These are phyloP conservation scores for Rhododendron molle DNA, from an alignment of 148 eudicot species.

Conservation along the genomic window DNA sequence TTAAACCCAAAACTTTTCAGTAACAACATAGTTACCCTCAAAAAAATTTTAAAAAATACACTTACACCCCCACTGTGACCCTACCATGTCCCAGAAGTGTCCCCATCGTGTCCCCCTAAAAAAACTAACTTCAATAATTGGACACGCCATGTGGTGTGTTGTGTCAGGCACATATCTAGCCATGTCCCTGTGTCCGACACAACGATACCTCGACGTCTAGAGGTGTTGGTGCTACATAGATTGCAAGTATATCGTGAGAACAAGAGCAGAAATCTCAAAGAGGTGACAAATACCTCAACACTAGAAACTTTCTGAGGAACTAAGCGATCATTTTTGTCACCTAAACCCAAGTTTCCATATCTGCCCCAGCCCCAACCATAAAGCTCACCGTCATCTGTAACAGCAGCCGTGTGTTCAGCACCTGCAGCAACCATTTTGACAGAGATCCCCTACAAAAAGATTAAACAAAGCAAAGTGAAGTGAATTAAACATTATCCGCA, in stretches of 20 bases:
- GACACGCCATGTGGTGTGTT: too few species aligned
- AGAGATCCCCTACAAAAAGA: constrained; percentile 52
- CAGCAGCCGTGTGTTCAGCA: constrained; percentile 98
- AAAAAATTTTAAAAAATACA: too few species aligned
- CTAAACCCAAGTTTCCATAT: constrained; percentile 96
- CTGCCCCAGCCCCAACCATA: constrained; percentile 99
- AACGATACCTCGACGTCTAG: too few species aligned
- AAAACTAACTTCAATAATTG: too few species aligned
- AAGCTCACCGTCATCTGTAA: constrained; percentile 87
- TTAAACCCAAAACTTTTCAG: too few species aligned
- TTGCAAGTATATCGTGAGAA: background rate
- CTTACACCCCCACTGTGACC: too few species aligned
- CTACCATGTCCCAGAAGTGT: too few species aligned
- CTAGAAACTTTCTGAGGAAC: constrained; percentile 68
- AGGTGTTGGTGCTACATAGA: too few species aligned
- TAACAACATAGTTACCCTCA: too few species aligned
- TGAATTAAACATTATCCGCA: background rate
- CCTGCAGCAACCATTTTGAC: constrained; percentile 99
- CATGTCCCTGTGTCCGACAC: too few species aligned
- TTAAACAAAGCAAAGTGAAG: constrained; percentile 5
- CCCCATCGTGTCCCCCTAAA: too few species aligned
- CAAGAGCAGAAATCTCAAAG: background rate
- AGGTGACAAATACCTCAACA: constrained; percentile 49
- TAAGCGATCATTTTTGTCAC: constrained; percentile 85
- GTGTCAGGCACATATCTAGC: too few species aligned